These are phyloP conservation scores for Dryadomyces quercus-mongolicae DNA, from an alignment of 2,329 filamentous ascomycete species.

Conservation along the genomic window DNA sequence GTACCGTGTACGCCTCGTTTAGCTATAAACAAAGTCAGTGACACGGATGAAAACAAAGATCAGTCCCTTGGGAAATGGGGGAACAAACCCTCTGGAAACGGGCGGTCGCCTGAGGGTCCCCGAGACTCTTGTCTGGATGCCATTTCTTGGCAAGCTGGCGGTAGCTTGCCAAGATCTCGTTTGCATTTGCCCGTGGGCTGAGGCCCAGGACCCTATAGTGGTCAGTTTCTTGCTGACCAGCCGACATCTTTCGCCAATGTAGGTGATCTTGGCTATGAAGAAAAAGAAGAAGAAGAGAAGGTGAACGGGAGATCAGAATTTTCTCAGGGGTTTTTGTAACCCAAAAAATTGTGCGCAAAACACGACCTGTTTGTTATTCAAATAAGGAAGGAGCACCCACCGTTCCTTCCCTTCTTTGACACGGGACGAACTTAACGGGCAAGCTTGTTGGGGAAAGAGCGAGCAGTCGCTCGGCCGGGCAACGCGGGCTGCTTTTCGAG, in stretches of 20 bases:
- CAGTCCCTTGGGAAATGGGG: no score
- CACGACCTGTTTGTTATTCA: no score
- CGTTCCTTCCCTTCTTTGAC: no score
- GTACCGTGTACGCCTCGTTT: conserved; percentile 13
- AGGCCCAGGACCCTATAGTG: conserved; percentile 16
- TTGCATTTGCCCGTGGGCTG: conserved; percentile 3
- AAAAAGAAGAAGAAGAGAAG: background rate
- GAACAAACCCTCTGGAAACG: conserved; percentile 14
- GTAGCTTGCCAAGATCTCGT: conserved; percentile 12
- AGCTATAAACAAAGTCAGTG: conserved; percentile 5
- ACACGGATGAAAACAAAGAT: background rate
- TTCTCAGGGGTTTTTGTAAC: background rate
- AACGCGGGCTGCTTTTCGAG: no score
- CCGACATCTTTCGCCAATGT: background rate
- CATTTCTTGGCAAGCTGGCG: conserved; percentile 12
- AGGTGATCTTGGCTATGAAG: background rate
- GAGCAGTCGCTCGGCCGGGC: no score
- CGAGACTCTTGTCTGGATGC: conserved; percentile 16
- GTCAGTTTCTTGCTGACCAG: background rate
- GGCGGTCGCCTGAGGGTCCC: conserved; percentile 14
- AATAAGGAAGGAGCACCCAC: no score
- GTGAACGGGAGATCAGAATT: background rate
- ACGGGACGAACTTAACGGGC: no score
- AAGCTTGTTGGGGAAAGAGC: no score
- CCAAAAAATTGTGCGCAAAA: background rate